phyloP scores from a whole-genome alignment of 148 eudicot genomes.

The Cornus kousa region DNA sequence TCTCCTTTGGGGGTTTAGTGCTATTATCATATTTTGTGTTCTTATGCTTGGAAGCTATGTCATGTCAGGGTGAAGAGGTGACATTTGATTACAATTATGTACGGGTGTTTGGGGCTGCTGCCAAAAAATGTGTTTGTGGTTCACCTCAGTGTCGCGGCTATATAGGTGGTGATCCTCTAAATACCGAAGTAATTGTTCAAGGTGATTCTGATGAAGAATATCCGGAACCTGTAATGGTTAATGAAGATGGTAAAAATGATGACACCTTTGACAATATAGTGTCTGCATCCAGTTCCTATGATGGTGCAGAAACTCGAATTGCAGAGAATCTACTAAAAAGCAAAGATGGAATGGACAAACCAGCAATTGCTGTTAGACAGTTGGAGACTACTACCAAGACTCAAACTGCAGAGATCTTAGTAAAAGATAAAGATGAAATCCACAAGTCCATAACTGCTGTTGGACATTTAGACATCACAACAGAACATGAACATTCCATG shows the following conservation, averaged over 20 bases:
- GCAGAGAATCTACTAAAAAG: slow-evolving; percentile 17
- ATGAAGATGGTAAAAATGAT: slow-evolving; percentile 53
- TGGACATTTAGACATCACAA: slow-evolving; percentile 12
- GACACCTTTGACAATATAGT: slow-evolving; percentile 30
- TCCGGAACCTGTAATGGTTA: slow-evolving; percentile 69
- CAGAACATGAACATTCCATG: slow-evolving; percentile 23
- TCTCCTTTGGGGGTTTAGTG: neutral
- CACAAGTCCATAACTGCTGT: slow-evolving; percentile 19
- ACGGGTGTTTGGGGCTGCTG: slow-evolving; percentile 99
- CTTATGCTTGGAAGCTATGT: slow-evolving; percentile 9
- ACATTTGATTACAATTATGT: slow-evolving; percentile 96
- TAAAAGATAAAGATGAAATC: slow-evolving; percentile 19
- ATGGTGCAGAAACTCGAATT: slow-evolving; percentile 23
- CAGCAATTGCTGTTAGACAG: slow-evolving; percentile 18
- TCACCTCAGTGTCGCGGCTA: slow-evolving; percentile 82
- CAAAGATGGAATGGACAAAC: slow-evolving; percentile 9
- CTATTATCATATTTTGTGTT: neutral
- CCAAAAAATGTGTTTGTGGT: slow-evolving; percentile 95
- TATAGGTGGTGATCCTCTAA: slow-evolving; percentile 84
- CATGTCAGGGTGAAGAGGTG: slow-evolving; percentile 85
- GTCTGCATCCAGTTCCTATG: slow-evolving; percentile 25
- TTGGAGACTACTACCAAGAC: slow-evolving; percentile 15
- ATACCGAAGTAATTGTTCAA: slow-evolving; percentile 68
- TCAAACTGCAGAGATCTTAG: slow-evolving; percentile 3
- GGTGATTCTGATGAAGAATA: slow-evolving; percentile 93